Conservation (phyloP, 1,139 yeast genomes). For the Nakaseomyces bracarensis region DNA sequence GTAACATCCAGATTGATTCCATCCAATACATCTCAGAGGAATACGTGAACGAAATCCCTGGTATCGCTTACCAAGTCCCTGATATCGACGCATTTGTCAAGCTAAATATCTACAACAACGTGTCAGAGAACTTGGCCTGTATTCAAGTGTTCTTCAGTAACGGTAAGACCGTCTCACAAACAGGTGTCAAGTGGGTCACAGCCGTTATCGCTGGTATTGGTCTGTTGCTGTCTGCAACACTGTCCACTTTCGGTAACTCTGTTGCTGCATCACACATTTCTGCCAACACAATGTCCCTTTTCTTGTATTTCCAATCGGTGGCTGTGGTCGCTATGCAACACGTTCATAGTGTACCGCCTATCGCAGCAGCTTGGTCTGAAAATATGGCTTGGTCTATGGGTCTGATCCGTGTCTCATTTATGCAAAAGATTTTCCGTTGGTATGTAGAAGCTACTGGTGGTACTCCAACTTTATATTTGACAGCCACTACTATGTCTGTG, state of each 20-base stretch:
- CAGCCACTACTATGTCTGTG: constrained; percentile 51
- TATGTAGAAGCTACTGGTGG: constrained; percentile 79
- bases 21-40: constrained; percentile 46
- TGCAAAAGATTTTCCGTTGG: constrained; percentile 78
- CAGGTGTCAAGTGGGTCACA: constrained; percentile 80
- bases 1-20: constrained; percentile 59
- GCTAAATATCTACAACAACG: constrained; percentile 40
- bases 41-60: constrained; percentile 51
- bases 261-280: constrained; percentile 74
- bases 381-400: constrained; percentile 87
- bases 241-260: constrained; percentile 72
- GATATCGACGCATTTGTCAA: constrained; percentile 71
- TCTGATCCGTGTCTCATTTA: constrained; percentile 54
- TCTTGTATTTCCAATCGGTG: constrained; percentile 70
- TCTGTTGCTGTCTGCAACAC: constrained; percentile 53
- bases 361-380: constrained; percentile 75
- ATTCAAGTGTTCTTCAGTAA: constrained; percentile 61
- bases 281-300: constrained; percentile 67
- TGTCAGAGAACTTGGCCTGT: constrained; percentile 45
- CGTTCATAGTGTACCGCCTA: constrained; percentile 69
- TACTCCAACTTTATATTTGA: constrained; percentile 52
- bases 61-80: constrained; percentile 66
- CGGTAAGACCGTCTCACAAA: constrained; percentile 67
- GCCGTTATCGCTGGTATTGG: constrained; percentile 76
- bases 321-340: constrained; percentile 67